These are phyloP conservation scores for Laguncularia racemosa DNA, from an alignment of 345 rosid species.

Conservation along the genomic window DNA sequence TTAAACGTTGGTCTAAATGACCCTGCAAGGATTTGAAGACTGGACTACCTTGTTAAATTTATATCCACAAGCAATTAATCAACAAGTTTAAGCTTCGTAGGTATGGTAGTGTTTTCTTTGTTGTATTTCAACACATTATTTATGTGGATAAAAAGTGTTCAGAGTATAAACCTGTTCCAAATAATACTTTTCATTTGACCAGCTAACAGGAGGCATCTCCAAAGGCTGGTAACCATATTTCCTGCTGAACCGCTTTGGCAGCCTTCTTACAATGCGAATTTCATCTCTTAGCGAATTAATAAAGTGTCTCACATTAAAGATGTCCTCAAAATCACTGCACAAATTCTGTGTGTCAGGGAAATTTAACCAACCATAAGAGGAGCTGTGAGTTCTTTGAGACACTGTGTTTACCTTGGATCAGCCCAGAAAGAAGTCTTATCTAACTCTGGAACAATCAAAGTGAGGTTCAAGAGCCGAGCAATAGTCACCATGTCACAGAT, in stretches of 20 bases:
- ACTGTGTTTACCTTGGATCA: slow-evolving; percentile 68
- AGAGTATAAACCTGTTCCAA: slow-evolving; percentile 56
- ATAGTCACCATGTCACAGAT: slow-evolving; percentile 91
- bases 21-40: too few species aligned
- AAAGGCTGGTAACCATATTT: slow-evolving; percentile 57
- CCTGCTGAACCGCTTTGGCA: slow-evolving; percentile 62
- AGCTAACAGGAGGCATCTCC: slow-evolving; percentile 88
- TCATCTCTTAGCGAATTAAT: slow-evolving; percentile 91
- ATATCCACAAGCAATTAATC: too few species aligned
- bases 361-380: not conserved
- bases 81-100: too few species aligned
- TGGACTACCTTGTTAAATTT: too few species aligned
- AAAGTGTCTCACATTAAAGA: slow-evolving; percentile 84
- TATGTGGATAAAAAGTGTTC: not conserved
- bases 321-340: slow-evolving; percentile 93
- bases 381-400: not conserved
- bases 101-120: too few species aligned
- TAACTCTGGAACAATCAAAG: slow-evolving; percentile 92
- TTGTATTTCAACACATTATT: too few species aligned
- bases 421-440: slow-evolving; percentile 98
- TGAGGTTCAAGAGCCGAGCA: slow-evolving; percentile 85
- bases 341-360: not conserved
- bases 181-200: slow-evolving; percentile 92
- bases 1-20: too few species aligned
- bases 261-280: slow-evolving; percentile 69